Percentiles rank a stretch among this genome's conserved stretches.
Evolutionary conservation across 2,329 filamentous ascomycete genomes (phyloP).

Genomic region (Simplicillium aogashimaense): DNA sequence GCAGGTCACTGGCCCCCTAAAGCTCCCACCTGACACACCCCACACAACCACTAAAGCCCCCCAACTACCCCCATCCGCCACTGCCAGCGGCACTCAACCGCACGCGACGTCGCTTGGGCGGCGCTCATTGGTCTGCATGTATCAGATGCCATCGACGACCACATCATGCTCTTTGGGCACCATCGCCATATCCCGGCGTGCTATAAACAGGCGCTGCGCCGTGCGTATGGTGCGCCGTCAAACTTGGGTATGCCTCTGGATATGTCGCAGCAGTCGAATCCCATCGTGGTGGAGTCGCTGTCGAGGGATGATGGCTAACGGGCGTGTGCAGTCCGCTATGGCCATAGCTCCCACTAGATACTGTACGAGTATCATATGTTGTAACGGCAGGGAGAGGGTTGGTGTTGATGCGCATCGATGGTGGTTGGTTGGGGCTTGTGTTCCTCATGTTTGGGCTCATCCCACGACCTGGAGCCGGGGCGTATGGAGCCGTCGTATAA

Average conservation of each 20-base stretch:
- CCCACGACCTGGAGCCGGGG: constrained; percentile 25
- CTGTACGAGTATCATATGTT: constrained; percentile 26
- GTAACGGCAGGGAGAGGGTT: constrained; percentile 26
- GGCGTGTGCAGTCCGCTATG: constrained; percentile 28
- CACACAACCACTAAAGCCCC: too few species aligned
- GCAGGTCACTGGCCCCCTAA: too few species aligned
- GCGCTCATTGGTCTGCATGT: too few species aligned
- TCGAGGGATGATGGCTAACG: constrained; percentile 25
- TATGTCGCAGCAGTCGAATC: constrained; percentile 28
- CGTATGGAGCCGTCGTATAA: constrained; percentile 28
- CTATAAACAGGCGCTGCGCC: constrained; percentile 28
- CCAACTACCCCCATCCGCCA: too few species aligned
- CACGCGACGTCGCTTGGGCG: too few species aligned
- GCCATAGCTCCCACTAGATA: constrained; percentile 24
- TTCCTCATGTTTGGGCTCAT: constrained; percentile 27
- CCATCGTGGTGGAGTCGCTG: constrained; percentile 29
- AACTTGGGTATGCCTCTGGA: constrained; percentile 26
- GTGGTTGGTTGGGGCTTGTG: constrained; percentile 23
- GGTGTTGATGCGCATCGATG: constrained; percentile 25
- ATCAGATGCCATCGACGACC: too few species aligned
- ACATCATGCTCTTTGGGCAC: constrained; percentile 28
- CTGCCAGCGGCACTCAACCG: too few species aligned
- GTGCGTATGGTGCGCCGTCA: constrained; percentile 24
- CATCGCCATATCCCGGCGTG: constrained; percentile 29
- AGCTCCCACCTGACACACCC: too few species aligned